These are phyloP conservation scores for Gastroboletus turbinatus DNA, from an alignment of 1,284 basidiomycete species.

Conservation along the genomic window DNA sequence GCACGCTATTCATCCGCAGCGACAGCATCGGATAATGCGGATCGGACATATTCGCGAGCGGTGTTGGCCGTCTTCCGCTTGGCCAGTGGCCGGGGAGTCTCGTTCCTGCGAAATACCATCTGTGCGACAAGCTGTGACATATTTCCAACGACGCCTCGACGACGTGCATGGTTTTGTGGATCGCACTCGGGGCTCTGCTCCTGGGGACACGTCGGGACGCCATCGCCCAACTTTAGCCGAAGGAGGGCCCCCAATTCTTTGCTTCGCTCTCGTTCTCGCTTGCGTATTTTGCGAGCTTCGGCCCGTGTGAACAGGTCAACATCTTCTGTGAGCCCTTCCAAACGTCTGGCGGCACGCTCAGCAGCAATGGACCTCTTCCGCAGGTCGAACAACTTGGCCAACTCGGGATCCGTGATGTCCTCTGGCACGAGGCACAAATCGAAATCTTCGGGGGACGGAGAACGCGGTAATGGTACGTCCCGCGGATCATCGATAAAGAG, in stretches of 20 bases:
- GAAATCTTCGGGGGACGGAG: slow-evolving; percentile 47
- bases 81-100: slow-evolving; percentile 39
- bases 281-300: slow-evolving; percentile 46
- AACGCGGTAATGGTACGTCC: slow-evolving; percentile 41
- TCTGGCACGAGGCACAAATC: slow-evolving; percentile 39
- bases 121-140: slow-evolving; percentile 54
- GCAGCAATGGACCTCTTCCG: slow-evolving; percentile 40
- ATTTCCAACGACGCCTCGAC: slow-evolving; percentile 33
- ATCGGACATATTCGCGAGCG: slow-evolving; percentile 23
- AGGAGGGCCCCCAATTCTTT: slow-evolving; percentile 52
- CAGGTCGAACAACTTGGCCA: slow-evolving; percentile 39
- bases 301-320: slow-evolving; percentile 42
- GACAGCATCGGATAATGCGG: slow-evolving; percentile 27
- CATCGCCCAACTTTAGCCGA: slow-evolving; percentile 44
- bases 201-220: slow-evolving; percentile 21
- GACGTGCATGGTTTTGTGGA: slow-evolving; percentile 20
- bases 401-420: slow-evolving; percentile 41
- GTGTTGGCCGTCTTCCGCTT: slow-evolving; percentile 29
- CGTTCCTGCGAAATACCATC: slow-evolving; percentile 52
- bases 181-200: slow-evolving; percentile 25
- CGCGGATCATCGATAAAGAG: slow-evolving; percentile 43
- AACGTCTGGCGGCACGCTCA: slow-evolving; percentile 40
- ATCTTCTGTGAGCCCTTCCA: slow-evolving; percentile 37
- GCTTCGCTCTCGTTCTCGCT: slow-evolving; percentile 49
- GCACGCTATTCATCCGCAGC: slow-evolving; percentile 10